Conservation (phyloP, 805 yeast species). For the Sugiyamaella qingdaonensis region DNA sequence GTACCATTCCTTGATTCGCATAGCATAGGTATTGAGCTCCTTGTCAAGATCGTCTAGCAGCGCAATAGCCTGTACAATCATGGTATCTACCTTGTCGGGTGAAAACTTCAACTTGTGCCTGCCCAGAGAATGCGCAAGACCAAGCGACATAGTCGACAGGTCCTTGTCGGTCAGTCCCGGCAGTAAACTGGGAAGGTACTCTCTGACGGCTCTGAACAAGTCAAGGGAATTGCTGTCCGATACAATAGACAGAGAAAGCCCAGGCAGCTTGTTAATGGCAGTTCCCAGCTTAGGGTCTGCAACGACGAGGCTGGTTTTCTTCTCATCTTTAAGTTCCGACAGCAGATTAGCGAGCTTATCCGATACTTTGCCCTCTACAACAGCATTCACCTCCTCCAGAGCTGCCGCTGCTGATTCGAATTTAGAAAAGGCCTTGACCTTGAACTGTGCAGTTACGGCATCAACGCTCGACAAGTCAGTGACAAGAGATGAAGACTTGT, state of each 20-base stretch:
- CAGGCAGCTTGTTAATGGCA: conserved; percentile 85
- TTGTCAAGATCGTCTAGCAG: conserved; percentile 94
- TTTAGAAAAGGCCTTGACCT: conserved; percentile 92
- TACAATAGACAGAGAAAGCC: conserved; percentile 79
- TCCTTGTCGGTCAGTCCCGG: conserved; percentile 89
- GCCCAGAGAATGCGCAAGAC: conserved; percentile 97
- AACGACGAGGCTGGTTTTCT: conserved; percentile 82
- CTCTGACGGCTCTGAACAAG: conserved; percentile 91
- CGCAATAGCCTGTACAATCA: conserved; percentile 99
- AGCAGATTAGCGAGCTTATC: conserved; percentile 73
- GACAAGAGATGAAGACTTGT: conserved; percentile 72
- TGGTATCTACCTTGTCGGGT: conserved; percentile 97
- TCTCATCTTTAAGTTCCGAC: conserved; percentile 36
- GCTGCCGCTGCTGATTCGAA: conserved; percentile 94
- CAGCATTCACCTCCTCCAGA: conserved; percentile 87
- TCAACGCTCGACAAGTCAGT: conserved; percentile 78
- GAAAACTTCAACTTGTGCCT: conserved; percentile 97
- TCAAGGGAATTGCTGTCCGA: conserved; percentile 95
- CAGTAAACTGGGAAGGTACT: conserved; percentile 85
- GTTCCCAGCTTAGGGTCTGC: conserved; percentile 95
- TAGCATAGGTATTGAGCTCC: conserved; percentile 95
- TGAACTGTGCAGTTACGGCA: conserved; percentile 80
- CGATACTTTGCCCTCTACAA: conserved; percentile 91
- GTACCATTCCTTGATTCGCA: conserved; percentile 99
- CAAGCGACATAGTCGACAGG: conserved; percentile 90